These are phyloP conservation scores for Populus tremula DNA, from an alignment of 345 rosid genomes.

Conservation along the genomic window DNA sequence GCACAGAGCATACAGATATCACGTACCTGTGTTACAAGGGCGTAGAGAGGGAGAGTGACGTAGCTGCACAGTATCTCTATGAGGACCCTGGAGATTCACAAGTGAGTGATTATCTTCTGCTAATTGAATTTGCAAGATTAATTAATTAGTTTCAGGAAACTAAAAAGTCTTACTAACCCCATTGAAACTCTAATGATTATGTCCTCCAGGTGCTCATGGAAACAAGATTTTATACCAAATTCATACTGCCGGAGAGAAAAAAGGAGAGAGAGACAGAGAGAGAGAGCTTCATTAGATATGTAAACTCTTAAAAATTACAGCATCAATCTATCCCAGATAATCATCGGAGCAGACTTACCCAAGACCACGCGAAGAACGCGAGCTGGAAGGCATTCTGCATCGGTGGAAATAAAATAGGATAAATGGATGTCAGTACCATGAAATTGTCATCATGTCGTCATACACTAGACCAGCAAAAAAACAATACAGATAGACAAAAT, in stretches of 20 bases:
- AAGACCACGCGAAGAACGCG: slow-evolving; percentile 29
- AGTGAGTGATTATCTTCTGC: background rate
- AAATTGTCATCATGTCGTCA: too few relatives aligned
- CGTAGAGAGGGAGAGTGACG: slow-evolving; percentile 32
- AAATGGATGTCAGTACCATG: background rate
- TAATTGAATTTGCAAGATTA: background rate
- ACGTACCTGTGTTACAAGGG: slow-evolving; percentile 28
- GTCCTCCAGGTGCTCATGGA: slow-evolving; percentile 25
- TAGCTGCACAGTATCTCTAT: slow-evolving; percentile 30
- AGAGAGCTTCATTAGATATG: too few relatives aligned
- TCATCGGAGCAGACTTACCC: slow-evolving; percentile 14
- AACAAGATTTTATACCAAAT: slow-evolving; percentile 24
- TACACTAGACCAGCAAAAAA: too few relatives aligned
- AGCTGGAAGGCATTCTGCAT: slow-evolving; percentile 30
- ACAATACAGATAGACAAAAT: too few relatives aligned
- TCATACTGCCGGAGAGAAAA: slow-evolving; percentile 3
- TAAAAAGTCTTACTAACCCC: slow-evolving; percentile 14
- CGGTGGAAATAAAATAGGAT: background rate
- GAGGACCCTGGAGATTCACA: slow-evolving; percentile 18
- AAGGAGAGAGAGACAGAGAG: too few relatives aligned
- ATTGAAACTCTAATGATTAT: slow-evolving; percentile 25
- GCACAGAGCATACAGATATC: too few relatives aligned
- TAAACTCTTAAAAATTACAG: too few relatives aligned
- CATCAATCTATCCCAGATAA: too few relatives aligned
- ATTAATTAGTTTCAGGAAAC: background rate